Evolutionary conservation across 2,329 filamentous ascomycete genomes (phyloP).

Genomic region (Aureobasidium namibiae): DNA sequence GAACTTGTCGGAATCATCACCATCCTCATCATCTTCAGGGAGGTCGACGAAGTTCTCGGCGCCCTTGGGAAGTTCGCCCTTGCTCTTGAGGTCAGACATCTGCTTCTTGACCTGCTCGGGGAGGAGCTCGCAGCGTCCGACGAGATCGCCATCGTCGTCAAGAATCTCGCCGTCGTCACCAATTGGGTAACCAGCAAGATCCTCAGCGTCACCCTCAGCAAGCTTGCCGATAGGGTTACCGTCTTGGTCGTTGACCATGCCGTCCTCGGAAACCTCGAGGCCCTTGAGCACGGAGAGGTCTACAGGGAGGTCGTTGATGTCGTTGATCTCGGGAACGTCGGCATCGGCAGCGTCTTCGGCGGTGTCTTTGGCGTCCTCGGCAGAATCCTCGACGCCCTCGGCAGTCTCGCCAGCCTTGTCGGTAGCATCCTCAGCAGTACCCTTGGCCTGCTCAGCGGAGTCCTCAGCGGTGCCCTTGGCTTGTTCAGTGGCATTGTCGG

Average conservation of each 20-base stretch:
- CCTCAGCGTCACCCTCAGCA: slow-evolving; percentile 45
- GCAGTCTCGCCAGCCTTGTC: slow-evolving; percentile 22
- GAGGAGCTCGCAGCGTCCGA: slow-evolving; percentile 44
- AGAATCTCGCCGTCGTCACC: slow-evolving; percentile 49
- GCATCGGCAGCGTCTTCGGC: slow-evolving; percentile 29
- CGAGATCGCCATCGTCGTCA: slow-evolving; percentile 46
- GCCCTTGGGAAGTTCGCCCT: slow-evolving; percentile 29
- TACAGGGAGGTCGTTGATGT: slow-evolving; percentile 32
- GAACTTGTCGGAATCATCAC: slow-evolving; percentile 31
- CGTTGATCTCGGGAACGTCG: slow-evolving; percentile 21
- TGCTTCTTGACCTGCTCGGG: slow-evolving; percentile 38
- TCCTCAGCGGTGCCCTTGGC: slow-evolving; percentile 17
- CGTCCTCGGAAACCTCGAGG: slow-evolving; percentile 46
- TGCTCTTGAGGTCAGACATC: slow-evolving; percentile 29
- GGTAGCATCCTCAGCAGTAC: slow-evolving; percentile 23
- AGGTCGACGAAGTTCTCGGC: slow-evolving; percentile 26
- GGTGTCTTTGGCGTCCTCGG: slow-evolving; percentile 28
- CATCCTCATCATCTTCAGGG: too few species aligned
- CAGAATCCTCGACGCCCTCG: slow-evolving; percentile 29
- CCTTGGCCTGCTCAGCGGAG: slow-evolving; percentile 20
- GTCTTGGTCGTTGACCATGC: slow-evolving; percentile 43
- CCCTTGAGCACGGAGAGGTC: slow-evolving; percentile 42
- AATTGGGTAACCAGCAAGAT: slow-evolving; percentile 44
- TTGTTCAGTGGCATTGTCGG: slow-evolving; percentile 22
- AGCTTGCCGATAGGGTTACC: slow-evolving; percentile 42